A percentile compares a stretch with the other conserved stretches of the same genome.
phyloP scores from a whole-genome alignment of 2,329 filamentous ascomycete species.

The Septoria linicola region DNA sequence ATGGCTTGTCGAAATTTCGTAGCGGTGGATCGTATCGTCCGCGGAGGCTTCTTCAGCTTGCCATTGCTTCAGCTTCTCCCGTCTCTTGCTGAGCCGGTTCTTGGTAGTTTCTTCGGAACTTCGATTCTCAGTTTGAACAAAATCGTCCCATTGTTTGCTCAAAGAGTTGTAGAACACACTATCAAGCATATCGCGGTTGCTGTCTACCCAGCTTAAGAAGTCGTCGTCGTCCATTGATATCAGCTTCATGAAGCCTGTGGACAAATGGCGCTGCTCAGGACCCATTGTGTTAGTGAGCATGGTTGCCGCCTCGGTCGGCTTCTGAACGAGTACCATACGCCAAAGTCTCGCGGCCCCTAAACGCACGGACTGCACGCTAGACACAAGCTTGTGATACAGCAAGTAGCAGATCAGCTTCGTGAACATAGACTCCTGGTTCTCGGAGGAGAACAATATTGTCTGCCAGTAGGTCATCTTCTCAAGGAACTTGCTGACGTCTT shows the following conservation, averaged over 20 bases:
- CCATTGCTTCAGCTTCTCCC: slow-evolving; percentile 81
- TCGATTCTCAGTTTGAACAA: slow-evolving; percentile 77
- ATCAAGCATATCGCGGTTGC: slow-evolving; percentile 75
- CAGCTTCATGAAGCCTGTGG: slow-evolving; percentile 75
- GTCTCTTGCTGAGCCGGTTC: slow-evolving; percentile 68
- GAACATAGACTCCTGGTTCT: slow-evolving; percentile 76
- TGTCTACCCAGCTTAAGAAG: slow-evolving; percentile 85
- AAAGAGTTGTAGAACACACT: slow-evolving; percentile 77
- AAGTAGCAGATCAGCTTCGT: slow-evolving; percentile 88
- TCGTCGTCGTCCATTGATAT: slow-evolving; percentile 85
- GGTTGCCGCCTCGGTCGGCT: slow-evolving; percentile 74
- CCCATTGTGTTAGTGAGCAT: slow-evolving; percentile 72
- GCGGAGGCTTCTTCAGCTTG: slow-evolving; percentile 64
- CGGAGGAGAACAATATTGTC: slow-evolving; percentile 76
- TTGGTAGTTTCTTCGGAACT: slow-evolving; percentile 74
- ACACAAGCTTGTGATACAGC: slow-evolving; percentile 84
- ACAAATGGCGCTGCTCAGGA: slow-evolving; percentile 68
- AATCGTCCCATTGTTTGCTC: slow-evolving; percentile 83
- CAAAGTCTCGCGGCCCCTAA: slow-evolving; percentile 78
- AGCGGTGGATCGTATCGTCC: slow-evolving; percentile 73
- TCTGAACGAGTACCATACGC: slow-evolving; percentile 91
- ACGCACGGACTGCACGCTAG: slow-evolving; percentile 65
- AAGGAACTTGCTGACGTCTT: slow-evolving; percentile 69
- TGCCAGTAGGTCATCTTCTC: slow-evolving; percentile 94
- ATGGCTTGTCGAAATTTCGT: slow-evolving; percentile 80